A percentile compares a stretch with the other conserved stretches of the same genome.
These are phyloP conservation scores for Thoreauomyces humboldtii DNA, from an alignment of 192 early-diverging fungal genomes.

Conservation along the genomic window DNA sequence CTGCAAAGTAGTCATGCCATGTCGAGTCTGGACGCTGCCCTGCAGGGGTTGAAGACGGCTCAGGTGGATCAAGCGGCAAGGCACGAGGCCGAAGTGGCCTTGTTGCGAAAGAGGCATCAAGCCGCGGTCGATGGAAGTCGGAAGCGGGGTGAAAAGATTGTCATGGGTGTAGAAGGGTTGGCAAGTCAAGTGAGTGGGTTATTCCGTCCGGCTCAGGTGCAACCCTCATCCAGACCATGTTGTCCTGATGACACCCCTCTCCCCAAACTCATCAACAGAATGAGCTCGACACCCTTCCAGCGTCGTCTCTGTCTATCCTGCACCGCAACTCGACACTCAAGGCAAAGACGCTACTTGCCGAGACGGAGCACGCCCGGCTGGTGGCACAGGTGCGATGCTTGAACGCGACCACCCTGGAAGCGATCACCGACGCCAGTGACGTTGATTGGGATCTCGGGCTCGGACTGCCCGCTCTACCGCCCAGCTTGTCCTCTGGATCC, in stretches of 20 bases:
- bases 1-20: conserved; percentile 1
- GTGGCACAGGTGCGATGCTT: background rate
- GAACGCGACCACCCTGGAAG: too few relatives aligned
- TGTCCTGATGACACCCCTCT: too few relatives aligned
- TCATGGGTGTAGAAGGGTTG: conserved; percentile 11
- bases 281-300: conserved; percentile 9
- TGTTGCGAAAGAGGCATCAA: conserved; percentile 1
- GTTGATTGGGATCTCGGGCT: conserved; percentile 21
- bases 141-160: conserved; percentile 11
- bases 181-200: conserved; percentile 10
- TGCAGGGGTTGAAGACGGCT: background rate
- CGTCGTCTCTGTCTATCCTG: background rate
- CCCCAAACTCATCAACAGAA: background rate
- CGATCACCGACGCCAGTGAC: background rate
- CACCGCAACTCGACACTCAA: conserved; percentile 3
- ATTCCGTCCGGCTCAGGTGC: too few relatives aligned
- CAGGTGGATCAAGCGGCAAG: background rate
- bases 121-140: background rate
- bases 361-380: background rate
- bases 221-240: too few relatives aligned
- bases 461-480: background rate
- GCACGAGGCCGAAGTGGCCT: conserved; percentile 9
- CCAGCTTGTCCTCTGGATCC: too few relatives aligned
- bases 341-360: background rate
- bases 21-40: background rate